Percentiles rank a stretch among this genome's conserved stretches.
Evolutionary conservation across 2,329 filamentous ascomycete genomes (phyloP).

Genomic region (Aspergillus viridinutans): DNA sequence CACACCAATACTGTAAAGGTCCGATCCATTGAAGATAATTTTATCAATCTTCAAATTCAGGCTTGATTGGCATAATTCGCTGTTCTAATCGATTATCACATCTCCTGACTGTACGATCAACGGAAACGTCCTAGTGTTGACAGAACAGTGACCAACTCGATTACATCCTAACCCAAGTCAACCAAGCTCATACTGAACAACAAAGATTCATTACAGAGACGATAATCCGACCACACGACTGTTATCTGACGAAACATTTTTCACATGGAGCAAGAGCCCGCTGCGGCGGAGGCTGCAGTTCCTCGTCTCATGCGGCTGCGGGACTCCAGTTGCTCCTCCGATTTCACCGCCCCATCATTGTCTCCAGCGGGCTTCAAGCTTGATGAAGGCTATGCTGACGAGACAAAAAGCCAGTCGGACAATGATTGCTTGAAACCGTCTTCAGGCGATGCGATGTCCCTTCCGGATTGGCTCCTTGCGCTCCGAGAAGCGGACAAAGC

Average conservation of each 20-base stretch:
- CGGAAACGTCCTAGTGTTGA: background rate
- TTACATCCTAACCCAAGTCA: background rate
- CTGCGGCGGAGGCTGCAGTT: conserved; percentile 17
- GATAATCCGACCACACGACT: background rate
- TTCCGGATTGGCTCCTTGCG: conserved; percentile 54
- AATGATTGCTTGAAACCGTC: conserved; percentile 33
- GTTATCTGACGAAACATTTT: background rate
- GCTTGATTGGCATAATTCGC: background rate
- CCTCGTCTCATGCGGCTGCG: conserved; percentile 24
- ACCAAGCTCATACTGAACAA: background rate
- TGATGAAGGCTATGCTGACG: conserved; percentile 86
- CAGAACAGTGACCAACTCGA: background rate
- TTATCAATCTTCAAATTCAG: background rate
- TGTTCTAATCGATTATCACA: background rate
- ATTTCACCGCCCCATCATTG: conserved; percentile 26
- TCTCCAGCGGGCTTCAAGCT: conserved; percentile 51
- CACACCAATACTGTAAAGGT: background rate
- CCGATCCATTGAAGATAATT: background rate
- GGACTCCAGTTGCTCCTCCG: conserved; percentile 22
- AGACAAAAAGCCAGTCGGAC: conserved; percentile 51
- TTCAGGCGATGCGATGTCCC: conserved; percentile 38
- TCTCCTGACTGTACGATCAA: background rate
- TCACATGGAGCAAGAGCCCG: conserved; percentile 29
- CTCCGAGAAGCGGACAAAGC: conserved; percentile 53
- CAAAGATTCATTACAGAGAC: background rate